Evolutionary conservation across 1,139 yeast genomes (phyloP), one percentile per base, ranked within the genome.

Genomic region (Scheffersomyces stambukii): DNA sequence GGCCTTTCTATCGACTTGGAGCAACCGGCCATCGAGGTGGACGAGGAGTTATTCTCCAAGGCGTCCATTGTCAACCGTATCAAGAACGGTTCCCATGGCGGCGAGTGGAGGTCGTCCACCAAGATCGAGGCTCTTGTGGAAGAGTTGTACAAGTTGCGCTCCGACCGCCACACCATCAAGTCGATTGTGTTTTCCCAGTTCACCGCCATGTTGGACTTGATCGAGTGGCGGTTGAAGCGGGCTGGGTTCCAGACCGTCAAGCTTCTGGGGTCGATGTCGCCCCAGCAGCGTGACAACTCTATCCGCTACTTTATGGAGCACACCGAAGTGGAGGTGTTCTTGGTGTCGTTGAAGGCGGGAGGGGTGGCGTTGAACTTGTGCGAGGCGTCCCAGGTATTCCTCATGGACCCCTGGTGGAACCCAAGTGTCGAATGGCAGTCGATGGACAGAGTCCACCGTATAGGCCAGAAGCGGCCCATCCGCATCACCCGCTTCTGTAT

Each of bases 401-500:
- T 91, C 28, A 69, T 91, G 67, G 98, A 91, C 48, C 97, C 97
- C 16, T 91, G 98, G 97, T 91, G 97, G 97, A 91, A 91, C 50
- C 97, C 97, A 1, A 82, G 95, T 45, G 94, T 88, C 4, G 97
- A 91, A 56, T 91, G 96, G 89, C 98, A 91, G 54, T 83, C 95
- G 27, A 95, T 95, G 62, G 99, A 93, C 56, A 77, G 99, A 58
- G 96, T 91, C 13, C 98, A 91, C 58, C 77, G 98, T 60, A 91
- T 91, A 40, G 97, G 97, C 4, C 99, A 91, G 53, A 84, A 76
- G 46, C 64, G 98, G 39, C 98, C 98, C 0, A 95, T 91, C n/a
- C 73, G 84, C 40, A 88, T 91, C 45, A 86, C 95, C 5, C 70
- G 96, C 28, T 78, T 91, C 47, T 86, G 95, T 46, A 88, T 91